phyloP scores from a whole-genome alignment of 192 early-diverging fungal species.

The Allomyces javanicus region DNA sequence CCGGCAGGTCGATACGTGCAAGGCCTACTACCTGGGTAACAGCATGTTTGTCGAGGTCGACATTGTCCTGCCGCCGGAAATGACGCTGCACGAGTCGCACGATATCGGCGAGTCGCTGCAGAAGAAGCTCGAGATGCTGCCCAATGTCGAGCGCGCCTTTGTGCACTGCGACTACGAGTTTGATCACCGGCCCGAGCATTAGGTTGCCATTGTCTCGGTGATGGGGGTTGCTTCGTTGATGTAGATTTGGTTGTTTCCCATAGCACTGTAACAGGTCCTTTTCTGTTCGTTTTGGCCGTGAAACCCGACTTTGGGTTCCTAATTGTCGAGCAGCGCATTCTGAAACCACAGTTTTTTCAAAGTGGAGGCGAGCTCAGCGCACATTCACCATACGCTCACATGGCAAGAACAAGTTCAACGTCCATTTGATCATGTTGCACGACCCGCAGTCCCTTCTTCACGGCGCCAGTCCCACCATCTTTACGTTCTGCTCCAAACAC shows the following conservation, averaged over 20 bases:
- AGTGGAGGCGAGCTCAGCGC: too few relatives aligned
- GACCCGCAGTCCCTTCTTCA: too few relatives aligned
- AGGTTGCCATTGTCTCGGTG: neutral
- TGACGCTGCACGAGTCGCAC: slow-evolving; percentile 59
- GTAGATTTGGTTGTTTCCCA: slow-evolving; percentile 3
- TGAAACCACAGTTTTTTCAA: too few relatives aligned
- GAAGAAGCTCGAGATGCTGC: slow-evolving; percentile 63
- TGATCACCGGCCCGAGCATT: slow-evolving; percentile 59
- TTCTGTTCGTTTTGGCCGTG: too few relatives aligned
- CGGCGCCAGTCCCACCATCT: too few relatives aligned
- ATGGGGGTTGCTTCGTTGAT: neutral
- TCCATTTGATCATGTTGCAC: too few relatives aligned
- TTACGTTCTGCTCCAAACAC: neutral
- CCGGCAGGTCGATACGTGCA: slow-evolving; percentile 54
- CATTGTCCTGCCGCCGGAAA: slow-evolving; percentile 74
- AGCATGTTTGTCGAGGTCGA: slow-evolving; percentile 89
- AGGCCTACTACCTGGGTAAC: slow-evolving; percentile 74
- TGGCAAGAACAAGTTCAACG: too few relatives aligned
- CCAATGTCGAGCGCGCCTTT: slow-evolving; percentile 76
- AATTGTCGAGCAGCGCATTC: too few relatives aligned
- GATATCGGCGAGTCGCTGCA: slow-evolving; percentile 84
- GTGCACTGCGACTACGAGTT: slow-evolving; percentile 90
- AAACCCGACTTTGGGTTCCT: too few relatives aligned
- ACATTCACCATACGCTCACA: too few relatives aligned
- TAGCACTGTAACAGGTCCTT: too few relatives aligned